Conservation (phyloP, 768 basidiomycete species). For the Tulasnella sp. region DNA sequence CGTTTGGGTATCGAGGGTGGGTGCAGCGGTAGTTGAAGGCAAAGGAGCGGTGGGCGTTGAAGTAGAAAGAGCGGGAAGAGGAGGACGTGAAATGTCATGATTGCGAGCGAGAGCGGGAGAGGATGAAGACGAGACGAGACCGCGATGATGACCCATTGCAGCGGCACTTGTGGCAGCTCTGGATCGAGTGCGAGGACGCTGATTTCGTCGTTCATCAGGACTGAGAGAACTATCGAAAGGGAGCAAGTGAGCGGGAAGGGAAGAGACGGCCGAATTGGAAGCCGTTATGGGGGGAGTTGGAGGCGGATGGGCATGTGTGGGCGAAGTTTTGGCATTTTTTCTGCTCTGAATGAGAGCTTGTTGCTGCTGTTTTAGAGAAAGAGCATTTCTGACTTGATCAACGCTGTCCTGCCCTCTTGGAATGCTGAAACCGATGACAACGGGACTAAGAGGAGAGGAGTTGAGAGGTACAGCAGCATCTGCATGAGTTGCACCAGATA, state of each 20-base stretch:
- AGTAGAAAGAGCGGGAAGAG: too few species aligned
- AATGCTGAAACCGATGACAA: conserved; percentile 16
- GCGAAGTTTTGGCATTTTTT: conserved; percentile 8
- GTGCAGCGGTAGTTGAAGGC: too few species aligned
- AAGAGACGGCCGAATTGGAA: not conserved
- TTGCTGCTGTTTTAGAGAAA: conserved; percentile 17
- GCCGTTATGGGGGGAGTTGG: conserved; percentile 2
- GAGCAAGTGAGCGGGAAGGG: too few species aligned
- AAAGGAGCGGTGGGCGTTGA: too few species aligned
- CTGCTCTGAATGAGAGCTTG: conserved; percentile 17
- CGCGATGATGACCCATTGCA: not conserved
- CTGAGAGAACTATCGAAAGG: not conserved
- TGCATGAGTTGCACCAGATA: conserved; percentile 13
- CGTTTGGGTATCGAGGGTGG: too few species aligned
- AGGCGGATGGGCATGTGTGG: not conserved
- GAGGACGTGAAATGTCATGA: too few species aligned
- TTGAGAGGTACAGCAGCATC: conserved; percentile 8
- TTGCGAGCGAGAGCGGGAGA: too few species aligned
- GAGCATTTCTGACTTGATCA: conserved; percentile 14
- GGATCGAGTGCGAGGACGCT: not conserved
- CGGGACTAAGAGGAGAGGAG: conserved; percentile 13
- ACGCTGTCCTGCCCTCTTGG: conserved; percentile 14
- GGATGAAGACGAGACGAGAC: not conserved
- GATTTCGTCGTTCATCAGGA: not conserved
- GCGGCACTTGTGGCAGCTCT: not conserved